Base-by-base conservation (phyloP, 495 filamentous ascomycete genomes). In the Astrocystis sublimbata region DNA sequence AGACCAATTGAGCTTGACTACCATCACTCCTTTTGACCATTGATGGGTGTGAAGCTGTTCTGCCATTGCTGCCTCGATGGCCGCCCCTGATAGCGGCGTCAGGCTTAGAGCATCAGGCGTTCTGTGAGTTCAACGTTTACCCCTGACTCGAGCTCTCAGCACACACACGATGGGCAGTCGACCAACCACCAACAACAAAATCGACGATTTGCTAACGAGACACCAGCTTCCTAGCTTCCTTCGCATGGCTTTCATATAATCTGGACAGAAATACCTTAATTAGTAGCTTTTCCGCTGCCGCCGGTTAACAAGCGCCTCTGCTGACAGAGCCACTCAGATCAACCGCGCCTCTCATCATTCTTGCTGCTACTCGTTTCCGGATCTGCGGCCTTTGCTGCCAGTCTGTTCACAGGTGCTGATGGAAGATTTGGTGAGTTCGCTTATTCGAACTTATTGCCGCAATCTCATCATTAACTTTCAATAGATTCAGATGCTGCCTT, bases 251-350 rank as follows among this genome's bases (percentile, higher is more conserved):
- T 12, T 70, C 73, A 5, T 66, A 71, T 57, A 76, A 69, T 5
- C 58, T 81, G 17, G 73, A 82, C 52, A 74, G 72, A 35, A 78
- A 82, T 50, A 75, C 76, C n/a, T 70, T 80, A 30, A 75, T 77
- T 45, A 76, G 79, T 79, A 56, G 6, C 6, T 57, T 17, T 61
- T 28, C 7, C 1, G 2, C 54, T 21, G 40, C 41, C 33, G 50
- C 21, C 40, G 9, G 17, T 40, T 17, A 3, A 65, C 3, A 17
- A 1, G 8, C 1, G 23, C 8, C 30, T 7, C n/a, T n/a, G 35
- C 59, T 65, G 17, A 68, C 49, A 38, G 17, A 55, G 6, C 17
- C n/a, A 1, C 41, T 56, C 58, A 81, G 78, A 78, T 65, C 70
- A 77, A 26, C 78, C 77, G 6, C 70, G 76, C 10, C 68, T 77